Base-by-base conservation (phyloP, 495 filamentous ascomycete genomes). In the Aspergillus steynii region DNA sequence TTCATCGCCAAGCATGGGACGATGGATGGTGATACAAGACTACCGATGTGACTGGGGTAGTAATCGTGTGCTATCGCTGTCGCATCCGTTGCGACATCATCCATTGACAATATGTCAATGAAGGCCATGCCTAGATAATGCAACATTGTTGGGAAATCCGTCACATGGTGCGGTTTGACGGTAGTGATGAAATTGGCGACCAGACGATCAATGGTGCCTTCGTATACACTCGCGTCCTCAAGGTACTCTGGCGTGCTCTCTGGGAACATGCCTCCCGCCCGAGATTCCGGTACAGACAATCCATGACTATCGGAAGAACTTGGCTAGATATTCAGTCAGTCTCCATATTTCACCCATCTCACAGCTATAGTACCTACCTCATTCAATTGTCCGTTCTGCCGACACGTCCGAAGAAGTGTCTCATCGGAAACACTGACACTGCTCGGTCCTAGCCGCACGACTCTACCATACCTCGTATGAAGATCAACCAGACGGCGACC, bases 381-480 rank as follows among this genome's bases (percentile, higher is more conserved):
- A n/a, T 56, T 7, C 2, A 10, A 3, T 15, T 5, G 20, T 46
- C 29, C 20, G 9, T 25, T 20, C 9, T 32, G 50, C 29, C 60
- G 56, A 8, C 61, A 31, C 7, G 50, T 29, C 12, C 61, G 62
- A 50, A 83, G 79, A 0, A 68, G 78, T 15, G 70, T 73, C 0
- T 53, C 62, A 42, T 80, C 79, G 37, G 77, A 68, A 8, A 87
- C 75, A 54, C 80, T 86, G 9, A 88, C 69, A 31, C 76, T 74
- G 37, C 82, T 78, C 1, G 85, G 85, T 0, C 85, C 85, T 10
- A 87, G 69, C 1, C 85, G 79, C 29, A 89, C 85, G 1, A 82
- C 66, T 1, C 74, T 70, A 0, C 85, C 86, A 65, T 86, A 84
- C 27, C 68, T 68, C 20, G 65, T 29, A 58, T 88, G 86, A 7